Percentiles rank a stretch among this genome's conserved stretches.
These are phyloP conservation scores for Eimeria acervulina DNA, from an alignment of 169 alveolate species.

Conservation along the genomic window DNA sequence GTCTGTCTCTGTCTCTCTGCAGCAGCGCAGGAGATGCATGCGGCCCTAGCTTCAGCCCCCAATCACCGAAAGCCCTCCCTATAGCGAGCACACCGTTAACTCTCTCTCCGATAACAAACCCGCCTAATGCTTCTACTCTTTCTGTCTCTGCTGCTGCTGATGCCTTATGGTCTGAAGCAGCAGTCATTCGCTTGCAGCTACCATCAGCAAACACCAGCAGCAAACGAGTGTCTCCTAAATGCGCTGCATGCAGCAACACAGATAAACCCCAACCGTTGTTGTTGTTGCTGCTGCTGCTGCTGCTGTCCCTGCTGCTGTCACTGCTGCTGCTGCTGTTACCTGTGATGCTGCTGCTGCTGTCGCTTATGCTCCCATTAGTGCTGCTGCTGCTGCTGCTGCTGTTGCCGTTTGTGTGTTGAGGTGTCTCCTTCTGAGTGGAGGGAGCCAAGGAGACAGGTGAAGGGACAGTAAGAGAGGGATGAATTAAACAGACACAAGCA, in stretches of 20 bases:
- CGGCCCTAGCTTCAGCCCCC: conserved; percentile 56
- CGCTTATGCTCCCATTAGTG: not conserved
- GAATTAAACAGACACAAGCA: conserved; percentile 72
- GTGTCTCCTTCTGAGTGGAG: too few species aligned
- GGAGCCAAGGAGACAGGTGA: too few species aligned
- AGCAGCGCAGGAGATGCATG: conserved; percentile 8
- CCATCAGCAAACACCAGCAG: conserved; percentile 55
- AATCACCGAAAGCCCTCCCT: conserved; percentile 77
- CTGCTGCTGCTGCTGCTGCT: not conserved
- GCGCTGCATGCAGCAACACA: conserved; percentile 42
- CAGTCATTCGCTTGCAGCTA: conserved; percentile 34
- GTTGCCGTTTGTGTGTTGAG: too few species aligned
- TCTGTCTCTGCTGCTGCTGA: not conserved
- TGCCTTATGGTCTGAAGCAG: conserved; percentile 66
- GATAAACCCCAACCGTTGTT: not conserved
- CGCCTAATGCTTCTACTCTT: conserved; percentile 51
- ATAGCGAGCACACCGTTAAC: conserved; percentile 77
- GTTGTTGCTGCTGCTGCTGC: conserved; percentile 21
- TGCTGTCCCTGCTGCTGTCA: conserved; percentile 7
- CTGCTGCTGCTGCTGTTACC: conserved; percentile 11
- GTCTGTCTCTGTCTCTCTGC: not conserved
- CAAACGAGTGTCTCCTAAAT: conserved; percentile 70
- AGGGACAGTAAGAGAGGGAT: not conserved
- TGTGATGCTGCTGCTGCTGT: conserved; percentile 28
- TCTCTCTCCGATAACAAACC: conserved; percentile 71